Base-by-base conservation (phyloP, 148 eudicot genomes). In the Limonium bicolor region DNA sequence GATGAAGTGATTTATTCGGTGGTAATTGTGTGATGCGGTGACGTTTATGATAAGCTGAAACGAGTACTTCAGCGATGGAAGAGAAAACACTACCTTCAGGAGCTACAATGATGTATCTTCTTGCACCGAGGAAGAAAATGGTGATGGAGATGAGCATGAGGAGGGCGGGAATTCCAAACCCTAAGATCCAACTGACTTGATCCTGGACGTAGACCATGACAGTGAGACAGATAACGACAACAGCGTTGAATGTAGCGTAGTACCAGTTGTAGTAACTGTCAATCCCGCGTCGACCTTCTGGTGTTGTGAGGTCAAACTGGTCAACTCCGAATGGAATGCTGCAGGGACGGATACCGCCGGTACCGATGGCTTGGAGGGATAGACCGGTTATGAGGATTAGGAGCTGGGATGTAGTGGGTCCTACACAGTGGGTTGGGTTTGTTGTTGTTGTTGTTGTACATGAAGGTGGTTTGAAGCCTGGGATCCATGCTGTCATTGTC, bases 201-300 rank as follows among this genome's bases (percentile, higher is more conserved):
- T 78, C 76, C 48, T 83, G 94, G 5, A 78, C 66, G 19, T 75
- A 83, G 0, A 83, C 94, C 19, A 78, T 62, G 10, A 78, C 50
- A 0, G 94, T 83, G 8, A 78, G 46, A 0, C 79, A 63, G 13
- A 83, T 11, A 46, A 83, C 63, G 20, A 83, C 16, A 9, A 69
- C 78, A 11, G 70, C 13, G 0, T 87, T 69, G 16, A 83, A 83
- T 3, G 84, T 64, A 8, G 78, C 52, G 56, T 83, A 83, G 35
- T 83, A 83, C 94, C 84, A 78, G 38, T 83, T 83, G 35, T 76
- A 83, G 67, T 76, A 83, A 27, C 87, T 83, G 17, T 57, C 65
- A 2, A 76, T 79, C 3, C 81, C 76, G 44, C 63, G 65, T 48
- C 87, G 49, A 0, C 87, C 94, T 37, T 79, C 72, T 14, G 75